Conservation (phyloP, 305 asterid species). For the Fraxinus greggii region DNA sequence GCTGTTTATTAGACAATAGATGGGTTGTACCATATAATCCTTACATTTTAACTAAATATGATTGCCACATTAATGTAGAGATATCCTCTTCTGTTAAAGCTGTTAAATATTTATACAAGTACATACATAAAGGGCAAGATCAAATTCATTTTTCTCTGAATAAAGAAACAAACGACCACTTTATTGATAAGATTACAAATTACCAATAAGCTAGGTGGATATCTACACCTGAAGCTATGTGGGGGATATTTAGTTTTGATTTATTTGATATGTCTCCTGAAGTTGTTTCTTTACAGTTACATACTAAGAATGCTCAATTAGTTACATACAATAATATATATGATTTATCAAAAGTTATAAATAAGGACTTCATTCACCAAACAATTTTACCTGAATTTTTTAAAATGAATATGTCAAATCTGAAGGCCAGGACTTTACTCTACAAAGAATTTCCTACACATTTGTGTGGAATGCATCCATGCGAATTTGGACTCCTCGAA, state of each 20-base stretch:
- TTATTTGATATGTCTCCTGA: not conserved
- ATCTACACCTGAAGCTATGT: not conserved
- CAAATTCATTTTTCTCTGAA: not conserved
- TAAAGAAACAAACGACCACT: not conserved
- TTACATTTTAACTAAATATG: too few relatives aligned
- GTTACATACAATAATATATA: not conserved
- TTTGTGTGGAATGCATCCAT: not conserved
- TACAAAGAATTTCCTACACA: not conserved
- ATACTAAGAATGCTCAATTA: not conserved
- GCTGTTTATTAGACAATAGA: too few relatives aligned
- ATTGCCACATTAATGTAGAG: not conserved
- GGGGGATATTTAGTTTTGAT: not conserved
- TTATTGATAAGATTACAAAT: not conserved
- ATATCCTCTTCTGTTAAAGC: not conserved
- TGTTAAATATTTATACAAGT: not conserved
- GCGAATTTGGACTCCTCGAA: not conserved
- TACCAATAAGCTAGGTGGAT: not conserved
- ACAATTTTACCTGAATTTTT: too few relatives aligned
- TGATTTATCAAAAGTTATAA: not conserved
- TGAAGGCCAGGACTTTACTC: not conserved
- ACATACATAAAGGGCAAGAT: not conserved
- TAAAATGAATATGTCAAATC: not conserved
- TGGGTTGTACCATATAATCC: not conserved
- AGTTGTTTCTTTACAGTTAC: not conserved
- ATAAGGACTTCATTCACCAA: not conserved